phyloP scores from a whole-genome alignment of 441 rosid species.

The Eugenia klotzschiana region DNA sequence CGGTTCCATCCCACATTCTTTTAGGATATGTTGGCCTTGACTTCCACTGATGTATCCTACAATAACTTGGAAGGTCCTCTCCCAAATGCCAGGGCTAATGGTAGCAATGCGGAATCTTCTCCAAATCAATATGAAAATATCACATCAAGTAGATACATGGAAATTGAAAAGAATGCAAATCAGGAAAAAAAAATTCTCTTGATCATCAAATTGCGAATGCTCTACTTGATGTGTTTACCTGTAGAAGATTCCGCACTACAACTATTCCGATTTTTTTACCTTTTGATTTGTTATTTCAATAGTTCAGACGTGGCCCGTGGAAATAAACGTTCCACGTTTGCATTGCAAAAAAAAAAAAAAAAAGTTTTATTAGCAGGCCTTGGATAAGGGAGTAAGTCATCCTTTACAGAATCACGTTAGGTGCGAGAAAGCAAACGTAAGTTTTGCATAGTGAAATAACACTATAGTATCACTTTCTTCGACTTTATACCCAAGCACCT shows the following conservation, averaged over 20 bases:
- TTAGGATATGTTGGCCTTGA: background rate
- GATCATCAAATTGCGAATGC: background rate
- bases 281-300: background rate
- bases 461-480: background rate
- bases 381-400: too few relatives aligned
- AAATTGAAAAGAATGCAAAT: background rate
- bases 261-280: background rate
- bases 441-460: too few relatives aligned
- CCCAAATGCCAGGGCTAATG: background rate
- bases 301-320: too few relatives aligned
- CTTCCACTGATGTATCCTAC: background rate
- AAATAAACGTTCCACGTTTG: too few relatives aligned
- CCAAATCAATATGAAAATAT: too few relatives aligned
- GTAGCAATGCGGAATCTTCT: too few relatives aligned
- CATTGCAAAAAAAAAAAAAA: too few relatives aligned
- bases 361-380: too few relatives aligned
- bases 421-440: too few relatives aligned
- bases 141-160: background rate
- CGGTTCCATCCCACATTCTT: background rate
- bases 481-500: background rate
- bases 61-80: background rate
- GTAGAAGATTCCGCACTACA: background rate
- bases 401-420: too few relatives aligned
- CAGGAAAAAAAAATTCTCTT: background rate
- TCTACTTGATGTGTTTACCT: background rate